Conservation (phyloP, 352 stramenopile genomes). For the Globisporangium spinosum region DNA sequence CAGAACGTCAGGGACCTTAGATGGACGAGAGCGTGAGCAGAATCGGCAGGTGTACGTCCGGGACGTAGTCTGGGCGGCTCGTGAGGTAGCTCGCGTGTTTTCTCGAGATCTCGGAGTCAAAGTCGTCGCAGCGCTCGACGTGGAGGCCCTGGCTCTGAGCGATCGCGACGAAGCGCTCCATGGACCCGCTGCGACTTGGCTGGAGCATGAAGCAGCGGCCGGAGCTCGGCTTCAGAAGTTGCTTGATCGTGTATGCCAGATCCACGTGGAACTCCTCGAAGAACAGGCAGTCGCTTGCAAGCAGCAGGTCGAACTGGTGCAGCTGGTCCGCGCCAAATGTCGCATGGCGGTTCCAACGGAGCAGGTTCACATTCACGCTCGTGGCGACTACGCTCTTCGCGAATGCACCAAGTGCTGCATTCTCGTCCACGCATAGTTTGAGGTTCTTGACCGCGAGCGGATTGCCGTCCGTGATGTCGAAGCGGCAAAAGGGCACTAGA, state of each 20-base stretch:
- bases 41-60: conserved; percentile 64
- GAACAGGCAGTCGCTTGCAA: conserved; percentile 85
- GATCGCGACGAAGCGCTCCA: conserved; percentile 68
- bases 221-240: conserved; percentile 35
- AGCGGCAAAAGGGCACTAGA: conserved; percentile 29
- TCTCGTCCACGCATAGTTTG: conserved; percentile 53
- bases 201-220: conserved; percentile 72
- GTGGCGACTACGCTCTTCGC: neutral
- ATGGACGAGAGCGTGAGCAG: conserved; percentile 38
- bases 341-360: conserved; percentile 63
- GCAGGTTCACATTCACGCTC: conserved; percentile 33
- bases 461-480: conserved; percentile 80
- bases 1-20: neutral
- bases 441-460: conserved; percentile 64
- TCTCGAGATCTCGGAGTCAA: conserved; percentile 35
- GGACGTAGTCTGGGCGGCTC: conserved; percentile 48
- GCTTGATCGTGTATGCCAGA: conserved; percentile 60
- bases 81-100: conserved; percentile 35
- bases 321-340: conserved; percentile 24
- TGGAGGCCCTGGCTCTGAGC: conserved; percentile 37
- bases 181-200: conserved; percentile 64
- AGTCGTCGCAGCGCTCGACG: conserved; percentile 33
- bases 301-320: conserved; percentile 72
- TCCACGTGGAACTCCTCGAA: conserved; percentile 86
- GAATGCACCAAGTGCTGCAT: conserved; percentile 29